These are phyloP conservation scores for Neonectria coccinea DNA, from an alignment of 2,329 filamentous ascomycete species.

Conservation along the genomic window DNA sequence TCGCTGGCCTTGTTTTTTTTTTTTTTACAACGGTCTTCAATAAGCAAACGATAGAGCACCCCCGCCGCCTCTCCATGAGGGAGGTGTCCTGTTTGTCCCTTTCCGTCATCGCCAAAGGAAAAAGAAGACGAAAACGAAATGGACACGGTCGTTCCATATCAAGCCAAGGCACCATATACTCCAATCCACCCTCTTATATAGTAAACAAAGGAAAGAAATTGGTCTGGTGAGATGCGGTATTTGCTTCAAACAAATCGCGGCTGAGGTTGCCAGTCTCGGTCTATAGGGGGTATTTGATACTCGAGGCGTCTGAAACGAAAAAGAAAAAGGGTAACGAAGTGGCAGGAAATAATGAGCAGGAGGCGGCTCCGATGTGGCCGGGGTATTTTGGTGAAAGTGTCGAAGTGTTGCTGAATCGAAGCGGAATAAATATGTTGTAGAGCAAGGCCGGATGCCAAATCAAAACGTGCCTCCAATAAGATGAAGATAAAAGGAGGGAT, in stretches of 20 bases:
- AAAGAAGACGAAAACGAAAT: slow-evolving; percentile 35
- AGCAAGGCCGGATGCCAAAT: slow-evolving; percentile 45
- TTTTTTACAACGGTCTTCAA: slow-evolving; percentile 41
- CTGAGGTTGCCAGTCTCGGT: slow-evolving; percentile 50
- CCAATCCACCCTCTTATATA: slow-evolving; percentile 45
- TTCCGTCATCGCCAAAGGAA: slow-evolving; percentile 32
- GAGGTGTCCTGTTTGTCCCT: slow-evolving; percentile 37
- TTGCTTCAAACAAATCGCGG: slow-evolving; percentile 48
- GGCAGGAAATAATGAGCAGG: slow-evolving; percentile 40
- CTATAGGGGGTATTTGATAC: slow-evolving; percentile 55
- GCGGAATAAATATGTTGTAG: slow-evolving; percentile 44
- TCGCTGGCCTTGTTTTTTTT: slow-evolving; percentile 32
- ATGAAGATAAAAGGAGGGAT: slow-evolving; percentile 35
- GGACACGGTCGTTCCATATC: slow-evolving; percentile 34
- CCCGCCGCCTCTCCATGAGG: slow-evolving; percentile 21
- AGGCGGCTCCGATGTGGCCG: slow-evolving; percentile 39
- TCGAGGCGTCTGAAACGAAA: slow-evolving; percentile 44
- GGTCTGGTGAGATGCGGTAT: slow-evolving; percentile 43
- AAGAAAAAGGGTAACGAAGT: slow-evolving; percentile 40
- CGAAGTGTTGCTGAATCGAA: slow-evolving; percentile 44
- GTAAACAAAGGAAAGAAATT: slow-evolving; percentile 49
- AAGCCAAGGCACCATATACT: slow-evolving; percentile 44
- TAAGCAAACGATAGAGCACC: slow-evolving; percentile 34
- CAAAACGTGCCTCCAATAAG: slow-evolving; percentile 40
- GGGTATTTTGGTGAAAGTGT: slow-evolving; percentile 46